phyloP scores from a whole-genome alignment of 2,329 filamentous ascomycete species.

The Pseudogymnoascus sp. region DNA sequence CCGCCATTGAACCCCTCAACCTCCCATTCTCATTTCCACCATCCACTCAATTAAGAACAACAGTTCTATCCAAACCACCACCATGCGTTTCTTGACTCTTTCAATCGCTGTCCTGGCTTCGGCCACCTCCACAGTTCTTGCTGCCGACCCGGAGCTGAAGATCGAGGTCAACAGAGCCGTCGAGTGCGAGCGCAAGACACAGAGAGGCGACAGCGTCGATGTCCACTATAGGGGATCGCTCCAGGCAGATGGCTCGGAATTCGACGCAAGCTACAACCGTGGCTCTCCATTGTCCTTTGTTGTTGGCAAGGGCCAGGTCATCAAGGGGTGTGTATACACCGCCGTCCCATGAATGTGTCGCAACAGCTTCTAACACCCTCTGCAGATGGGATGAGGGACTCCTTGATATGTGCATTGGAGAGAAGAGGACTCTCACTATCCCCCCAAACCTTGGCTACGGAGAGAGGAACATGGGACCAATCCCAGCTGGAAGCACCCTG shows the following conservation, averaged over 20 bases:
- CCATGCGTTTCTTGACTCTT: constrained; percentile 26
- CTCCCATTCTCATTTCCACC: background rate
- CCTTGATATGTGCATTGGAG: constrained; percentile 88
- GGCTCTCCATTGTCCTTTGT: constrained; percentile 68
- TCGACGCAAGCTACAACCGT: constrained; percentile 79
- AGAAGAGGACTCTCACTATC: constrained; percentile 83
- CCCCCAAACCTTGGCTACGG: constrained; percentile 85
- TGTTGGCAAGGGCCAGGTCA: constrained; percentile 74
- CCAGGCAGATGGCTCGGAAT: constrained; percentile 62
- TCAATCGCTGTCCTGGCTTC: constrained; percentile 23
- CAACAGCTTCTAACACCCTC: constrained; percentile 9
- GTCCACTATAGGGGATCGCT: constrained; percentile 89
- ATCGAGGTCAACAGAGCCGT: constrained; percentile 68
- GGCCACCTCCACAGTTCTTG: constrained; percentile 21
- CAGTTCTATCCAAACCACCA: constrained; percentile 8
- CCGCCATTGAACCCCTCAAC: constrained; percentile 6
- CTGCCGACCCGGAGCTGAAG: constrained; percentile 49
- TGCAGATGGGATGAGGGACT: constrained; percentile 81
- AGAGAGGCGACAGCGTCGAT: constrained; percentile 67
- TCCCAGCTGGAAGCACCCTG: constrained; percentile 72
- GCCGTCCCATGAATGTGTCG: background rate
- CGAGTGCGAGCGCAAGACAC: constrained; percentile 70
- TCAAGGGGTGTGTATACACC: constrained; percentile 60
- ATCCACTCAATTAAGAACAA: background rate
- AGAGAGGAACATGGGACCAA: constrained; percentile 65